Evolutionary conservation across 805 yeast genomes (phyloP), one percentile per base, ranked within the genome.

Genomic region (Barnettozyma sp.): DNA sequence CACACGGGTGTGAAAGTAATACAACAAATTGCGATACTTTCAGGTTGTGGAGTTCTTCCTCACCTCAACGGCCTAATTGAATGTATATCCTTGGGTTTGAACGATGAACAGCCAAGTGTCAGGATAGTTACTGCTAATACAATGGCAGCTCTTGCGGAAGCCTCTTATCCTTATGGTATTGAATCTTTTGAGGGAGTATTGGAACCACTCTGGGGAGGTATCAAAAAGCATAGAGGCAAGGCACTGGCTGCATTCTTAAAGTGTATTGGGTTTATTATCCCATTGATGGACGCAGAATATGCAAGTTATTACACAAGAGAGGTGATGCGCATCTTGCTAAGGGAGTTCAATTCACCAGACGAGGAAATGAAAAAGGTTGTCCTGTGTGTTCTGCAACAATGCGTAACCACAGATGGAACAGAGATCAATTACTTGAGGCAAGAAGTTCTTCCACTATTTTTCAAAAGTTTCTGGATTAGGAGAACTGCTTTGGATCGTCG

Each of bases 141-240:
- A 0, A 50, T 88, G 2, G 63, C 88, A 1, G 71, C 79, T 2
- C 57, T 90, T 22, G 97, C 97, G 0, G 88, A 83, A 33, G 78
- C 84, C 7, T 73, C 86, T 4, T 66, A 74, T 16, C 97, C 97
- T 0, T 85, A 82, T 58, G 98, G 97, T 30, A 81, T 84, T 37
- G 96, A 85, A 48, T 76, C 90, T 0, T 88, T 90, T 54, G 94
- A 87, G 48, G 33, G 25, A 2, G 59, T 60, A 1, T 52, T 90
- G 23, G 90, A 83, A 37, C 82, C 86, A 0, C 60, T 85, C 6
- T 87, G 96, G 95, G 59, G 63, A 9, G 96, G 95, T 5, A 70
- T 85, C 17, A 70, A 76, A 30, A 69, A 69, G 26, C 92, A 83
- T 43, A 65, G 95, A 42, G 97, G 97, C 5, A 73, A 76, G 47